Evolutionary conservation across 208 protist genomes (phyloP).

Genomic region (Leishmania turanica): DNA sequence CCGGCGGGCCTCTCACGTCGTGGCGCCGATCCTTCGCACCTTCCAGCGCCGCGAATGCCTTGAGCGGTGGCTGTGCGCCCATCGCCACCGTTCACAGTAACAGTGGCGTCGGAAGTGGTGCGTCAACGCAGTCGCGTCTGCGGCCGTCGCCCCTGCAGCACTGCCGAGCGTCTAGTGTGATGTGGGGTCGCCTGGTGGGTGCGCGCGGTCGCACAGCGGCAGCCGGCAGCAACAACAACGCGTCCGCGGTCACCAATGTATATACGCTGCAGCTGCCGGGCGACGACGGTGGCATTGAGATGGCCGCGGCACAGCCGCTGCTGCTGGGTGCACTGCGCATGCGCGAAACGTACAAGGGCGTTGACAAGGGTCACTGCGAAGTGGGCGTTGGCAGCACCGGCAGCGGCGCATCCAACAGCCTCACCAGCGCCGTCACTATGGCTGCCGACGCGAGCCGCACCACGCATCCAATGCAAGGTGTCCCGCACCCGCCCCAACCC

Average conservation of each 20-base stretch:
- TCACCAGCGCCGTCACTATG: too few relatives aligned
- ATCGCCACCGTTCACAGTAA: background rate
- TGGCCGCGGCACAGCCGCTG: conserved; percentile 54
- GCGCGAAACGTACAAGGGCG: conserved; percentile 69
- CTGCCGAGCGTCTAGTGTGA: conserved; percentile 14
- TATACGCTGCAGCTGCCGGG: conserved; percentile 67
- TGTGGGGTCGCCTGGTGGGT: background rate
- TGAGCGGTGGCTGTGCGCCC: background rate
- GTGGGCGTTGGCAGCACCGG: background rate
- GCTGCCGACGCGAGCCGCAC: background rate
- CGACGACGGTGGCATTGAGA: conserved; percentile 81
- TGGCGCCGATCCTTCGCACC: background rate
- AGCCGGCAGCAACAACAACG: background rate
- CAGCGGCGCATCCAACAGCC: background rate
- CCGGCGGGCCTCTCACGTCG: background rate
- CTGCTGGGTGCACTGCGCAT: conserved; percentile 50
- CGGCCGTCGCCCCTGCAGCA: conserved; percentile 19
- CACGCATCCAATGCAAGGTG: background rate
- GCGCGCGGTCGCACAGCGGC: background rate
- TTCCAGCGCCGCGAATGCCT: background rate
- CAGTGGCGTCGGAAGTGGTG: background rate
- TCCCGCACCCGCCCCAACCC: background rate
- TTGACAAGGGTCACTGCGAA: conserved; percentile 70
- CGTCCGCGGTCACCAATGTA: conserved; percentile 18
- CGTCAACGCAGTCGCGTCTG: conserved; percentile 5